Evolutionary conservation across 139 green algal genomes (phyloP), one percentile per base, ranked within the genome.

Genomic region (Bryopsis sp.): DNA sequence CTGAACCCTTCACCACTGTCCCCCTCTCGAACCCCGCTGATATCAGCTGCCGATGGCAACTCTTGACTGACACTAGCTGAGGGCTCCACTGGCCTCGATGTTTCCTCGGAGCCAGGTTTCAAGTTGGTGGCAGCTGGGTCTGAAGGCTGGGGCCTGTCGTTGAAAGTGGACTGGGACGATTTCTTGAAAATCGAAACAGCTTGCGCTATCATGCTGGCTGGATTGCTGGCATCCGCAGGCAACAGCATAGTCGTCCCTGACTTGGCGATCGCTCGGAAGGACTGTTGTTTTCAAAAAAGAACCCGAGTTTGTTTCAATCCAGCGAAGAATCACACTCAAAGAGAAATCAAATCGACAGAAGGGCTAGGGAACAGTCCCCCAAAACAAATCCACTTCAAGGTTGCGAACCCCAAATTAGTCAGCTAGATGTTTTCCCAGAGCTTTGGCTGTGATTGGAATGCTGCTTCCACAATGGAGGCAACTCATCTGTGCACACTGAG

Each of bases 191-290:
- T 85, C 28, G 69, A 70, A 66, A 91, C 47, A 1, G 87, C 88
- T 65, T 93, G 86, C 0, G 90, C 85, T 0, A 97, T 85, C 80
- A 98, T 92, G 62, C 74, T 72, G 4, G 89, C 86, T 0, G 91
- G 87, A 71, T 97, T 85, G 24, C 72, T 46, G 4, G 80, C 68
- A 26, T 80, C 80, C 26, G 83, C 67, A 1, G 93, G 93, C 38
- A 97, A 79, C 70, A 98, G 66, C 75, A 97, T 81, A 0, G 92
- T 97, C 58, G 85, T 98, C 29, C 83, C 75, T 59, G 87, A 48
- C 81, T 96, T 92, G 63, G 93, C 93, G 36, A 98, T 78, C 24
- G 90, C 68, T 0, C 72, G 61, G 73, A 98, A 98, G 26, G 85
- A 89, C 57, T 89, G 70, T 39, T n/a, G n/a, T n/a, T n/a, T n/a